phyloP scores from a whole-genome alignment of 371 early-diverging fungal genomes.

The Catenaria anguillulae region DNA sequence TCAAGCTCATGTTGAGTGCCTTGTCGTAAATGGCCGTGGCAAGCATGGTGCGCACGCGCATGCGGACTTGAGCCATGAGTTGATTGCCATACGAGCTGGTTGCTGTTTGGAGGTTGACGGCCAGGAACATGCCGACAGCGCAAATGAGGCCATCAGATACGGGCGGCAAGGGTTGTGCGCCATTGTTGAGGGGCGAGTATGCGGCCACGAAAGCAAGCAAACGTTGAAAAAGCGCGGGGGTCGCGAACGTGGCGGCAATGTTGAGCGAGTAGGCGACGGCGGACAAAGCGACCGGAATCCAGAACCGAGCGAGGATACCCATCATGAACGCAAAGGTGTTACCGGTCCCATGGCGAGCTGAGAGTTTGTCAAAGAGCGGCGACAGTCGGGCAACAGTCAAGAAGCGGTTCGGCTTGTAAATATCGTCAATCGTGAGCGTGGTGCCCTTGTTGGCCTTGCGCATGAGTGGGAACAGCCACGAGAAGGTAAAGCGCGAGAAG shows the following conservation, averaged over 20 bases:
- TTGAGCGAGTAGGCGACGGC: not conserved
- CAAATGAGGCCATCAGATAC: not conserved
- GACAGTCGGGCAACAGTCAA: too few relatives aligned
- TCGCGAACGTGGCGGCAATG: not conserved
- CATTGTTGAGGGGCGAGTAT: conserved; percentile 4
- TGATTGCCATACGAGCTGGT: conserved; percentile 25
- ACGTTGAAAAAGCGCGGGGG: not conserved
- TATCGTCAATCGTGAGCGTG: too few relatives aligned
- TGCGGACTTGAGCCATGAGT: conserved; percentile 24
- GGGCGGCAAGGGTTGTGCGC: not conserved
- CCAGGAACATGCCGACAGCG: not conserved
- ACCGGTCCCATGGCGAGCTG: too few relatives aligned
- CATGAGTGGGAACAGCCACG: conserved; percentile 84
- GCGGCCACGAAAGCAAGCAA: conserved; percentile 15
- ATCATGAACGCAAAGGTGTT: too few relatives aligned
- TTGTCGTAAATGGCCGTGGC: conserved; percentile 84
- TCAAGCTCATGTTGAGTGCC: conserved; percentile 23
- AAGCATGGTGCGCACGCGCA: conserved; percentile 48
- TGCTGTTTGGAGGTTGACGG: conserved; percentile 13
- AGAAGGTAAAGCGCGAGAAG: conserved; percentile 64
- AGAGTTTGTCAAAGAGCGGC: too few relatives aligned
- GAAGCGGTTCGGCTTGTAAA: too few relatives aligned
- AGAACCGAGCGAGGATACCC: not conserved
- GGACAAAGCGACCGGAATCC: not conserved
- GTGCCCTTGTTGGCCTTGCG: too few relatives aligned